phyloP scores from a whole-genome alignment of 495 filamentous ascomycete species.

The Staphylotrichum tortipilum region DNA sequence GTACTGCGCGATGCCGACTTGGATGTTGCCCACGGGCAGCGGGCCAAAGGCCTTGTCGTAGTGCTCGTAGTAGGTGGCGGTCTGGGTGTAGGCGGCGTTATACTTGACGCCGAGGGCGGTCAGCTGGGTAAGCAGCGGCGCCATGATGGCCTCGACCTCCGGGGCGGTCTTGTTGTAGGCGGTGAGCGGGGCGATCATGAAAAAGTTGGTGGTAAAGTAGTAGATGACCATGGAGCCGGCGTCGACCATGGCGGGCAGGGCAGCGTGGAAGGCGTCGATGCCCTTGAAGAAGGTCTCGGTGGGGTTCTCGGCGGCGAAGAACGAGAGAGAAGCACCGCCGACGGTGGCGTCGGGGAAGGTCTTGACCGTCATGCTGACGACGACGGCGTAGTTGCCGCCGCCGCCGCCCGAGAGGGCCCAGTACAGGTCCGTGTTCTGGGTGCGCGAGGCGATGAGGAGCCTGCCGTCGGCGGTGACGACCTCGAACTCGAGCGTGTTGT shows the following conservation, averaged over 20 bases:
- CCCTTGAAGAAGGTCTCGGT: conserved; percentile 36
- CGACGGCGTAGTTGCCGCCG: conserved; percentile 42
- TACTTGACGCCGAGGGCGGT: conserved; percentile 24
- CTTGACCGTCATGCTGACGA: conserved; percentile 36
- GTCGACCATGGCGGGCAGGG: conserved; percentile 17
- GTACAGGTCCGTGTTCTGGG: conserved; percentile 46
- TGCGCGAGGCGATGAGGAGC: conserved; percentile 39
- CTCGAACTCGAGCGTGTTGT: conserved; percentile 52
- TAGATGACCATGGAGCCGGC: conserved; percentile 34
- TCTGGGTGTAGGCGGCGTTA: conserved; percentile 20
- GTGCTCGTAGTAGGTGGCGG: conserved; percentile 37
- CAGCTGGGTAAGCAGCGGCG: conserved; percentile 27
- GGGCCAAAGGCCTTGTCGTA: conserved; percentile 38
- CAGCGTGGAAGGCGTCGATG: conserved; percentile 22
- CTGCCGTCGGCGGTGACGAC: conserved; percentile 45
- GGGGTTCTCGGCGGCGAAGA: conserved; percentile 23
- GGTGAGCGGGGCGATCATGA: conserved; percentile 37
- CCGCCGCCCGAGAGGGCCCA: conserved; percentile 55
- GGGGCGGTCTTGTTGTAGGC: conserved; percentile 27
- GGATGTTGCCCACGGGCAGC: conserved; percentile 34
- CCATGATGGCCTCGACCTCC: conserved; percentile 27
- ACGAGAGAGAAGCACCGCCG: conserved; percentile 25
- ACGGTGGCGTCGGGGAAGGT: conserved; percentile 30
- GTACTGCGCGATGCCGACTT: conserved; percentile 43
- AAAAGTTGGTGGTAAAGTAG: conserved; percentile 40